Percentiles rank a stretch among this genome's conserved stretches.
These are phyloP conservation scores for Aegilops umbellulata DNA, from an alignment of 176 grass and related monocot genomes.

Conservation along the genomic window DNA sequence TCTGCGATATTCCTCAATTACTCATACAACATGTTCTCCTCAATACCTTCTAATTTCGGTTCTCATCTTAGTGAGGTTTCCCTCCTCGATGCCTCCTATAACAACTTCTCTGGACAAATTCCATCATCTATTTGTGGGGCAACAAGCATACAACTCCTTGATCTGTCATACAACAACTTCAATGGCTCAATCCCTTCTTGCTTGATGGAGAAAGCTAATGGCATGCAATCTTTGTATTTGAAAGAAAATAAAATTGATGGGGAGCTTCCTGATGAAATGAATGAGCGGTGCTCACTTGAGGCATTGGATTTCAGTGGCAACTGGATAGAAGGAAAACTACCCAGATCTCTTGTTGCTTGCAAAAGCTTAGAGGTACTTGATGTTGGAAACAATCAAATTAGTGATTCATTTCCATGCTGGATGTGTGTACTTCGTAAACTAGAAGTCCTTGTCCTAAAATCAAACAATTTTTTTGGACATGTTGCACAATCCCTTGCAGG, in stretches of 20 bases:
- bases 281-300: neutral
- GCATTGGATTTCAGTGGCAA: constrained; percentile 21
- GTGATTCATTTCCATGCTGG: constrained; percentile 36
- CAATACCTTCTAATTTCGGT: too few relatives aligned
- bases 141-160: too few relatives aligned
- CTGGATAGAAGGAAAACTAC: neutral
- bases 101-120: too few relatives aligned
- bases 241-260: neutral
- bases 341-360: neutral
- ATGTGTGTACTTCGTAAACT: neutral
- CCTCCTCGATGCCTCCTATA: too few relatives aligned
- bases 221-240: neutral
- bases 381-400: constrained; percentile 8
- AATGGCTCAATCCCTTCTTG: too few relatives aligned
- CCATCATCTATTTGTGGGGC: too few relatives aligned
- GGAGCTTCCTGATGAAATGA: neutral
- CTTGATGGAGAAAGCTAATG: too few relatives aligned
- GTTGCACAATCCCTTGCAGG: neutral
- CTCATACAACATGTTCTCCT: too few relatives aligned
- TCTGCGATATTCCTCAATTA: too few relatives aligned
- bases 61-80: too few relatives aligned
- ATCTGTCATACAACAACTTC: too few relatives aligned
- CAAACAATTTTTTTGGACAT: neutral
- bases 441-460: constrained; percentile 14
- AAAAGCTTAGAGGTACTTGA: neutral